Percentiles rank a stretch among this genome's conserved stretches.
These are phyloP conservation scores for Datura wrightii DNA, from an alignment of 257 asterid genomes.

Conservation along the genomic window DNA sequence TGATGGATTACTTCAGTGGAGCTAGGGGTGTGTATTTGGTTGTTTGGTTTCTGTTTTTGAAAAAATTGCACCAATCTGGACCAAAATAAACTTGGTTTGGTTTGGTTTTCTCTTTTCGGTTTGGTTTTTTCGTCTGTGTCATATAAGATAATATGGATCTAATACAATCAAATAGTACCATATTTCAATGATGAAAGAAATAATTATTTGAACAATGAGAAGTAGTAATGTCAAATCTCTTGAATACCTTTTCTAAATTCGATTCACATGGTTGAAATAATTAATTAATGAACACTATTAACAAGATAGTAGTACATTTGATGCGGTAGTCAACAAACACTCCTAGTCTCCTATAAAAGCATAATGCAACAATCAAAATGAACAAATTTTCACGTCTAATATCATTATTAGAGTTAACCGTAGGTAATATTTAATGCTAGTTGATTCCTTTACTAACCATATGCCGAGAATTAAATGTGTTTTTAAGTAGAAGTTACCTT, in stretches of 20 bases:
- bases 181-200: neutral
- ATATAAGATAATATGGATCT: neutral
- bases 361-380: neutral
- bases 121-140: neutral
- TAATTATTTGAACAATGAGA: neutral
- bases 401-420: neutral
- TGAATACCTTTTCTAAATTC: conserved; percentile 10
- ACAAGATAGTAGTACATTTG: conserved; percentile 23
- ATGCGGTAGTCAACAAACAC: neutral
- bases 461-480: neutral
- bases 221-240: neutral
- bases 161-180: neutral
- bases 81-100: conserved; percentile 1
- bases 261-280: neutral
- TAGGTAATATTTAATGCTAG: neutral
- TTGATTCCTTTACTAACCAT: neutral
- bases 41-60: neutral
- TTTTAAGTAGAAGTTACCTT: neutral
- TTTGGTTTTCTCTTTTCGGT: neutral
- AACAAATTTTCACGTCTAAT: neutral
- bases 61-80: neutral
- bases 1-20: conserved; percentile 11
- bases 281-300: neutral
- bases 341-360: neutral
- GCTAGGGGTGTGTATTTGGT: neutral